Evolutionary conservation across 148 eudicot species (phyloP), one percentile per base, ranked within the genome.

Genomic region (Amaranthus palmeri): DNA sequence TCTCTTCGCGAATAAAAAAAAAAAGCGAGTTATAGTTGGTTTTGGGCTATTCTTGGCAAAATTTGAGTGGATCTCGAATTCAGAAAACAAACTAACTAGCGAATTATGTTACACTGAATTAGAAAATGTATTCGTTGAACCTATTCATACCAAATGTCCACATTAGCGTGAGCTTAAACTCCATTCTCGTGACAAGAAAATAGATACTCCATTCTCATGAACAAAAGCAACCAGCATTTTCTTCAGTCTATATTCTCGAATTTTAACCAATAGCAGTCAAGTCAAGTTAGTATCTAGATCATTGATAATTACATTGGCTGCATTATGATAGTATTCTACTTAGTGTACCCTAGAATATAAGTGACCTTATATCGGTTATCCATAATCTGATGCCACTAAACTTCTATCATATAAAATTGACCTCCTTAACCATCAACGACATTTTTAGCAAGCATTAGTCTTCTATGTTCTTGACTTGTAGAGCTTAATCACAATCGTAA

Each of bases 371-470:
- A 50, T 51, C 45, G 52, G 58, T 40, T 40, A 25, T 6, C 14
- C n/a, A 42, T 7, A 53, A 68, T 54, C 17, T 14, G 10, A 65
- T 13, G 49, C 11, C 44, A 69, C 15, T 14, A 36, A 0, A 40
- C 8, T 58, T 52, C 42, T 11, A 11, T 51, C 18, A 5, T 7
- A 67, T 8, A 36, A 9, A n/a, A 46, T 45, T 65, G 52, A 65
- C 54, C 68, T n/a, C 52, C n/a, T n/a, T n/a, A n/a, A n/a, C n/a
- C n/a, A n/a, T n/a, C n/a, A n/a, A n/a, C n/a, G n/a, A n/a, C n/a
- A n/a, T n/a, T n/a, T 15, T 47, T 65, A 12, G 41, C 67, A 54
- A 54, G 58, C 67, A 63, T 63, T 63, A n/a, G 10, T 54, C 15
- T 54, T 47, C 69, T n/a, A 47, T 6, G 9, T 5, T 65, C 69